Evolutionary conservation across 164 flowering plant genomes (phyloP).

Genomic region (Aristolochia fimbriata): DNA sequence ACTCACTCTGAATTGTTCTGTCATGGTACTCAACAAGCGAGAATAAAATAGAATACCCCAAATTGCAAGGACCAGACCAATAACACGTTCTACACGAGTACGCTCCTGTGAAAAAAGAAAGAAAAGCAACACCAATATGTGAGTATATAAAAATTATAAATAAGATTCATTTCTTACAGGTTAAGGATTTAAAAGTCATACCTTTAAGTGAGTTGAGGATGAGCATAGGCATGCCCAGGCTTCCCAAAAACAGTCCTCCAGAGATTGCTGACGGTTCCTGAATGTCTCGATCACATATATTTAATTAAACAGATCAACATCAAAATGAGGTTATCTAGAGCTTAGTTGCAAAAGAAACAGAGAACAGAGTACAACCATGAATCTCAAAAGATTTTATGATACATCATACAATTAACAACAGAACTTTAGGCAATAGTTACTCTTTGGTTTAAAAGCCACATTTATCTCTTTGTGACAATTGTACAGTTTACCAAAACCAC

Average conservation of each 20-base stretch:
- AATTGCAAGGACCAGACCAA: constrained; percentile 87
- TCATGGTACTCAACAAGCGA: constrained; percentile 94
- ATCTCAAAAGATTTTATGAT: too few relatives aligned
- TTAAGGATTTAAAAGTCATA: constrained; percentile 13
- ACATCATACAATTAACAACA: too few relatives aligned
- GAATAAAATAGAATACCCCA: constrained; percentile 94
- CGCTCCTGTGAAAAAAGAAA: constrained; percentile 57
- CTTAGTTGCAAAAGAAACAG: neutral
- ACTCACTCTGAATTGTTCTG: constrained; percentile 93
- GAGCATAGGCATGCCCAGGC: constrained; percentile 99
- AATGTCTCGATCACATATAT: constrained; percentile 4
- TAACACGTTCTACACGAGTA: constrained; percentile 78
- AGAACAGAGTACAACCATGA: neutral
- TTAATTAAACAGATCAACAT: constrained; percentile 5
- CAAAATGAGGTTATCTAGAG: neutral
- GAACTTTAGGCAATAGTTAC: too few relatives aligned
- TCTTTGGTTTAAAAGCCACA: too few relatives aligned
- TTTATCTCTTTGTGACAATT: too few relatives aligned
- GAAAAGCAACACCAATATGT: neutral
- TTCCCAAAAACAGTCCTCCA: constrained; percentile 98
- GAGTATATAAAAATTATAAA: neutral
- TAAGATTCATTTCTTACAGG: neutral
- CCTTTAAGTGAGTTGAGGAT: constrained; percentile 89
- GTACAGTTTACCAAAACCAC: too few relatives aligned
- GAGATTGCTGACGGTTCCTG: constrained; percentile 49